These are phyloP conservation scores for Kregervanrija pseudodelftensis DNA, from an alignment of 805 yeast species.

Conservation along the genomic window DNA sequence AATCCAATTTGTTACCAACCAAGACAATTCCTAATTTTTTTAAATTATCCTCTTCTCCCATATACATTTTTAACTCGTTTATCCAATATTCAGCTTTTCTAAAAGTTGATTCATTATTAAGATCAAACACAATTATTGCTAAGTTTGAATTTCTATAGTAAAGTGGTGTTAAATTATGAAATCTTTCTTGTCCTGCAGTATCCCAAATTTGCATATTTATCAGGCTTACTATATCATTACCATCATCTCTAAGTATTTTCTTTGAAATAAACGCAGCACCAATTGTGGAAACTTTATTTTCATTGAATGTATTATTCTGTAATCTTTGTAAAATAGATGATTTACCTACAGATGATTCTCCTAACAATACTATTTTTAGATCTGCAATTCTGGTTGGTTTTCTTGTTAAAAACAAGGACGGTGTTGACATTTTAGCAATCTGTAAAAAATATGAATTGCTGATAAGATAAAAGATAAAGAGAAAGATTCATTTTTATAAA, in stretches of 20 bases:
- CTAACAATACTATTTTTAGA: constrained; percentile 30
- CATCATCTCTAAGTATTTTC: constrained; percentile 36
- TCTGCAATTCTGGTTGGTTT: constrained; percentile 26
- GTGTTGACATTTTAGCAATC: not conserved
- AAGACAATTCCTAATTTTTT: constrained; percentile 33
- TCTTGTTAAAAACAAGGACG: constrained; percentile 1
- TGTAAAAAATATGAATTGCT: too few species aligned
- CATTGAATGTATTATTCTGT: constrained; percentile 64
- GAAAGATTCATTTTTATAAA: too few species aligned
- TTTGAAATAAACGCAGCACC: constrained; percentile 98
- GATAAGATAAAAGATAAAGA: too few species aligned
- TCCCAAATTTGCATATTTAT: constrained; percentile 76
- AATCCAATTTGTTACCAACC: constrained; percentile 82
- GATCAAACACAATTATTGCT: constrained; percentile 85
- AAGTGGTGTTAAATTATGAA: constrained; percentile 78
- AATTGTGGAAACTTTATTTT: constrained; percentile 80
- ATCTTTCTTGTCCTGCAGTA: constrained; percentile 93
- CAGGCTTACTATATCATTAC: constrained; percentile 17
- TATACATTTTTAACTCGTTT: constrained; percentile 51
- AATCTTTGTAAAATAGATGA: constrained; percentile 78
- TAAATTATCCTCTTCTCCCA: constrained; percentile 14
- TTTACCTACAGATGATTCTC: constrained; percentile 58
- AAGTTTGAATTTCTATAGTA: constrained; percentile 74
- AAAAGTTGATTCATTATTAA: constrained; percentile 48
- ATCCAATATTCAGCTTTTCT: constrained; percentile 83